These are phyloP conservation scores for Cardamine resedifolia DNA, from an alignment of 345 rosid species.

Conservation along the genomic window DNA sequence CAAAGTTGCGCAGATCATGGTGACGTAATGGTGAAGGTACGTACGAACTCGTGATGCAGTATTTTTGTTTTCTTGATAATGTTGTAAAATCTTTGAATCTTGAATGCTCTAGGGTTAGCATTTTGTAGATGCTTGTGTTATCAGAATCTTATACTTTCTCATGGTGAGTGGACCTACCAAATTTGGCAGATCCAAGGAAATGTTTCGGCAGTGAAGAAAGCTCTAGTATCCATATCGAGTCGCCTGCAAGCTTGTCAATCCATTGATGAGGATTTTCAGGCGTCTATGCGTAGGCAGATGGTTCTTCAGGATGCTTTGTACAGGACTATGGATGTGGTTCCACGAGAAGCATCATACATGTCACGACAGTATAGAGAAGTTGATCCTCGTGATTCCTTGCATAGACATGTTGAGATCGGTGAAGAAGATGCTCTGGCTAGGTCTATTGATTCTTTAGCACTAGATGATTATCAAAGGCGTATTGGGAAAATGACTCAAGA, in stretches of 20 bases:
- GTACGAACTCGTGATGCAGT: not conserved
- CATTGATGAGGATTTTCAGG: too few relatives aligned
- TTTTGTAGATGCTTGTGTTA: not conserved
- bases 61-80: not conserved
- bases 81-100: not conserved
- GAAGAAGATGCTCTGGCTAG: not conserved
- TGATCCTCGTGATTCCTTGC: conserved; percentile 26
- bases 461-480: too few relatives aligned
- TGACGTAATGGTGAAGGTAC: conserved; percentile 66
- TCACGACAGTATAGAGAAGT: not conserved
- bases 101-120: not conserved
- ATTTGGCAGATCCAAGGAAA: conserved; percentile 64
- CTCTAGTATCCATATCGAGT: conserved; percentile 58
- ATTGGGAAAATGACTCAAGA: not conserved
- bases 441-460: not conserved
- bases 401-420: not conserved
- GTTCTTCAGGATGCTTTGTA: too few relatives aligned
- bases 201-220: conserved; percentile 60
- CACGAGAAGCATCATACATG: not conserved
- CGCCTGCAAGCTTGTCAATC: conserved; percentile 58
- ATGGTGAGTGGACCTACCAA: not conserved
- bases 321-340: too few relatives aligned
- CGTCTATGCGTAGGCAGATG: not conserved
- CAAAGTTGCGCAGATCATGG: conserved; percentile 48
- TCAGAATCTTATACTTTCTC: not conserved